A percentile compares a stretch with the other conserved stretches of the same genome.
These are phyloP conservation scores for Leptographium procerum DNA, from an alignment of 2,329 filamentous ascomycete genomes.

Conservation along the genomic window DNA sequence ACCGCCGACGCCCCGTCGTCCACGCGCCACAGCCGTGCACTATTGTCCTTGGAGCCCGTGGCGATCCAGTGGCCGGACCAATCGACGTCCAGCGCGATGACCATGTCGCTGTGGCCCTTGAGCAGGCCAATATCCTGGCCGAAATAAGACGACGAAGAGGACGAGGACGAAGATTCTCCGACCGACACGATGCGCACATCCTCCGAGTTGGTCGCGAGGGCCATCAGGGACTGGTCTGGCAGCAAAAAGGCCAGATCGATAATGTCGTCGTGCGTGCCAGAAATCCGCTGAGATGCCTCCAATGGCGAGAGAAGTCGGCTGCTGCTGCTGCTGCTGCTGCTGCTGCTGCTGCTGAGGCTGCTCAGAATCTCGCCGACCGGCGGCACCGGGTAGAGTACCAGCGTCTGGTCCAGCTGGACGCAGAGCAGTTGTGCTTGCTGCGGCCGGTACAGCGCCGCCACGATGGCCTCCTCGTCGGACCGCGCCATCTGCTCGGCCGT, in stretches of 20 bases:
- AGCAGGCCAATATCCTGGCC: constrained; percentile 80
- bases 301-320: constrained; percentile 21
- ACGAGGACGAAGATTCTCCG: background rate
- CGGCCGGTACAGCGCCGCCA: constrained; percentile 57
- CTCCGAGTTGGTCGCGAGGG: constrained; percentile 89
- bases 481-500: constrained; percentile 58
- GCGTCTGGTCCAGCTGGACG: constrained; percentile 67
- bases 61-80: constrained; percentile 97
- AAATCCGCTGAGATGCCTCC: constrained; percentile 63
- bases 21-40: constrained; percentile 78
- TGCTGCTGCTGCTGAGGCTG: background rate
- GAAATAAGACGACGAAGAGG: constrained; percentile 49
- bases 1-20: constrained; percentile 27
- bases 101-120: constrained; percentile 87
- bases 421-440: constrained; percentile 62
- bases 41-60: constrained; percentile 95
- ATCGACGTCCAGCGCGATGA: constrained; percentile 87
- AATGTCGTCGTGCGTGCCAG: constrained; percentile 93
- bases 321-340: background rate
- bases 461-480: constrained; percentile 54
- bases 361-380: constrained; percentile 15
- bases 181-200: constrained; percentile 74
- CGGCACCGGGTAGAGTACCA: constrained; percentile 1
- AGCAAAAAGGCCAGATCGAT: constrained; percentile 87
- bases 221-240: constrained; percentile 68